Base-by-base conservation (phyloP, 2,329 filamentous ascomycete species). In the Phoma sp. region DNA sequence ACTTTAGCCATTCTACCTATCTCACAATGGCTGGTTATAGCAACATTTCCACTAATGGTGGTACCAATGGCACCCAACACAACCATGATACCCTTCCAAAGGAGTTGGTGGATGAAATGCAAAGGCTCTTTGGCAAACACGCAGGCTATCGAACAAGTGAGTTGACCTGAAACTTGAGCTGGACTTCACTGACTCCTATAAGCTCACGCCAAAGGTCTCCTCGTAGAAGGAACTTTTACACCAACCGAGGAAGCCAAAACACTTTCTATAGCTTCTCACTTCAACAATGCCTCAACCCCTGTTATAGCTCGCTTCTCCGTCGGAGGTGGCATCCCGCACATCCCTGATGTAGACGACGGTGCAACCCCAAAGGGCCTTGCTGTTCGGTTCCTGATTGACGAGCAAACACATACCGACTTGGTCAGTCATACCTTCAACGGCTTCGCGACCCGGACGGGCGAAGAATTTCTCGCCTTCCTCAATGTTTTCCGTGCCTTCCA, bases 171-270 rank as follows among this genome's bases (percentile, higher is more conserved):
- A 10, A 12, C 6, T 10, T 4, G n/a, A 4, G 1, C 17, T 7
- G 9, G 3, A 17, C 15, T n/a, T 33, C 23, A 12, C 26, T 56
- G 5, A 47, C 7, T 12, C 15, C 14, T 36, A 3, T 9, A 14
- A 56, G 53, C 53, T 23, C 53, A 56, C 10, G 53, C 53, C 36
- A 56, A 56, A 39, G 53, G 53, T 25, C 53, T 56, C 14, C 47
- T 56, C 6, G 53, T 56, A 14, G 47, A 56, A 38, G 53, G 53
- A 14, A 38, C 36, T 4, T 56, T 56, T 38, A 51, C 37, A 28
- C 53, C 53, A 12, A 51, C 53, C 6, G 42, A 51, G 38, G 36
- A 56, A 18, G 53, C 53, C 17, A 42, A 29, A 32, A 39, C 37
- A 3, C 36, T 56, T 1, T 56, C 53, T 4, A 23, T 34, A 32